Base-by-base conservation (phyloP, 2,329 filamentous ascomycete genomes). In the Ophiostoma piceae region DNA sequence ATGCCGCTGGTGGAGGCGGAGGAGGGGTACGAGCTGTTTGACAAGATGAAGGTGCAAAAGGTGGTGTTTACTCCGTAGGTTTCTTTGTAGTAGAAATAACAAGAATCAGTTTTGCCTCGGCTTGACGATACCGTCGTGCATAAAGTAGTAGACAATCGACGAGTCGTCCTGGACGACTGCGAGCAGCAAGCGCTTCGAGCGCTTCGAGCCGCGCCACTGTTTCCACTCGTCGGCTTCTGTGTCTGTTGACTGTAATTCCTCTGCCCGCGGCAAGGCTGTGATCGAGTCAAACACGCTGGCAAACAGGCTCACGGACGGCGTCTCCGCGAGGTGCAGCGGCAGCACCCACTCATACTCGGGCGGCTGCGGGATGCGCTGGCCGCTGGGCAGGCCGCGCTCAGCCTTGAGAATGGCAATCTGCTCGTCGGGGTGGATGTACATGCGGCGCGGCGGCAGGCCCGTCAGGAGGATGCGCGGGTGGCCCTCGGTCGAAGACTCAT, bases 41-140 rank as follows among this genome's bases (percentile, higher is more conserved):
- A 92, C 76, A 84, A 88, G 73, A 90, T 89, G 85, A 86, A 89
- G 78, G 89, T 84, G 26, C 89, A 92, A 75, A 92, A 92, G 81
- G 88, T 92, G 16, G 84, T 92, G 19, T 92, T 92, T 75, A 84
- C 83, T 72, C 83, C 81, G 16, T 85, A 68, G 54, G 7, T 16
- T 3, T 29, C 16, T 0, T 2, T 9, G 4, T 5, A 11, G 9
- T 11, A 78, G 54, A 66, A 39, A 22, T 35, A 3, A 51, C n/a
- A 54, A 35, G 54, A 2, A 47, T 35, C 84, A 94, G 77, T 95
- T 95, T 78, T 94, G 92, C 70, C 92, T 84, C 32, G 92, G 92
- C 81, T 94, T 95, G 68, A 94, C 90, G 73, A 94, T 88, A n/a
- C 91, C 92, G 78, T 94, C 91, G 75, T 94, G 91, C 77, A 94